These are phyloP conservation scores for Aspergillus sp. DNA, from an alignment of 2,329 filamentous ascomycete genomes.

Conservation along the genomic window DNA sequence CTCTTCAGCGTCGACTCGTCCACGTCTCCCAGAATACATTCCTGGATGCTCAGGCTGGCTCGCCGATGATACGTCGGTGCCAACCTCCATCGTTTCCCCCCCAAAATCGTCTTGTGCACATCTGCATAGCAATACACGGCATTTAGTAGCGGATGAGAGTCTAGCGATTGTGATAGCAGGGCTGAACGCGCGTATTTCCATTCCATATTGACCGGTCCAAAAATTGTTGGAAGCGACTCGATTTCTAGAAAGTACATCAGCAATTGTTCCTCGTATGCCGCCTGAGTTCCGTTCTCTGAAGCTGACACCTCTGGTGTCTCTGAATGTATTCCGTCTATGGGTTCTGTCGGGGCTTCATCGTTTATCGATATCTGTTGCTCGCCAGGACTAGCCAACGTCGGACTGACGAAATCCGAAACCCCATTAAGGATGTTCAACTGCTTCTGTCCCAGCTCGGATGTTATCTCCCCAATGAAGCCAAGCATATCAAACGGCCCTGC, in stretches of 20 bases:
- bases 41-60: conserved; percentile 25
- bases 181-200: conserved; percentile 26
- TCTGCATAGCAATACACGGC: conserved; percentile 30
- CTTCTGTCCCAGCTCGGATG: conserved; percentile 29
- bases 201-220: conserved; percentile 24
- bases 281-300: neutral
- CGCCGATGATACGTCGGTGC: conserved; percentile 25
- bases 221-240: conserved; percentile 25
- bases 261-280: conserved; percentile 24
- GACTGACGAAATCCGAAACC: conserved; percentile 9
- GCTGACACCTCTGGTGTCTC: neutral
- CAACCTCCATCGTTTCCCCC: conserved; percentile 21
- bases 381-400: neutral
- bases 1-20: conserved; percentile 17
- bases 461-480: conserved; percentile 31
- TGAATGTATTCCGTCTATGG: neutral
- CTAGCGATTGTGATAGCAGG: conserved; percentile 18
- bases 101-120: conserved; percentile 20
- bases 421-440: conserved; percentile 25
- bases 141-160: conserved; percentile 20
- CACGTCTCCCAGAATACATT: conserved; percentile 21
- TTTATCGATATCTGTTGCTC: neutral
- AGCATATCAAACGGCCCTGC: conserved; percentile 27
- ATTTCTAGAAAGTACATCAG: conserved; percentile 22
- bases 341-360: neutral